These are phyloP conservation scores for Ceratobasidium sp. DNA, from an alignment of 1,284 basidiomycete species.

Conservation along the genomic window DNA sequence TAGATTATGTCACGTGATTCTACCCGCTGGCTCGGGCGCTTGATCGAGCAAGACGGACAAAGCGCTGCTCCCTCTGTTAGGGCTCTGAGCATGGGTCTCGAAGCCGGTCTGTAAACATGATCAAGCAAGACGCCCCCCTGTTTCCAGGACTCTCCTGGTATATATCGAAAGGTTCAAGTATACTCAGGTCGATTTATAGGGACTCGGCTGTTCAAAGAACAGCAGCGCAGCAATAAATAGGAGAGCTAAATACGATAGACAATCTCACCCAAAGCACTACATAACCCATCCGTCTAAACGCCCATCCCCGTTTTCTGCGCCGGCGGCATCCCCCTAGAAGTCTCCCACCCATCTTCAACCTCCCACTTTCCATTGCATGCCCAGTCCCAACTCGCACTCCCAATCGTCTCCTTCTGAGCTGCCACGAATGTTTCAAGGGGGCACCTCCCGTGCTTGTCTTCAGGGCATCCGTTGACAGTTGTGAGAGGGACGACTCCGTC, in stretches of 20 bases:
- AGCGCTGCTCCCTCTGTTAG: too few species aligned
- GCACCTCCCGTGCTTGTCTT: slow-evolving; percentile 79
- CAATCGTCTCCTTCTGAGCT: slow-evolving; percentile 73
- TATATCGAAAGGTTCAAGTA: too few species aligned
- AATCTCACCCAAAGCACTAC: background rate
- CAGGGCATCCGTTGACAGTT: slow-evolving; percentile 75
- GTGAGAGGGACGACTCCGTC: slow-evolving; percentile 88
- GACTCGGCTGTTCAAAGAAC: too few species aligned
- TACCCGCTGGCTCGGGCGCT: too few species aligned
- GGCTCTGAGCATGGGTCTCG: too few species aligned
- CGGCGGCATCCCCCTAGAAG: slow-evolving; percentile 64
- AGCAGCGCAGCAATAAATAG: background rate
- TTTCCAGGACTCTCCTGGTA: too few species aligned
- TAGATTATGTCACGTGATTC: too few species aligned
- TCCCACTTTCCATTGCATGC: slow-evolving; percentile 80
- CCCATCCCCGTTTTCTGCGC: background rate
- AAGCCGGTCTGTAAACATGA: too few species aligned
- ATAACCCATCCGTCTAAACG: background rate
- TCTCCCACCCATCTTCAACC: slow-evolving; percentile 69
- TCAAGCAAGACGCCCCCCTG: too few species aligned
- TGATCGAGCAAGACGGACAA: too few species aligned
- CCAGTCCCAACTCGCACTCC: slow-evolving; percentile 77
- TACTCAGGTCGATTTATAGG: too few species aligned
- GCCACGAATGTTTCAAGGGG: slow-evolving; percentile 77
- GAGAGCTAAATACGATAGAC: background rate